Evolutionary conservation across 2,329 filamentous ascomycete genomes (phyloP).

Genomic region (Malbranchea zuffiana): DNA sequence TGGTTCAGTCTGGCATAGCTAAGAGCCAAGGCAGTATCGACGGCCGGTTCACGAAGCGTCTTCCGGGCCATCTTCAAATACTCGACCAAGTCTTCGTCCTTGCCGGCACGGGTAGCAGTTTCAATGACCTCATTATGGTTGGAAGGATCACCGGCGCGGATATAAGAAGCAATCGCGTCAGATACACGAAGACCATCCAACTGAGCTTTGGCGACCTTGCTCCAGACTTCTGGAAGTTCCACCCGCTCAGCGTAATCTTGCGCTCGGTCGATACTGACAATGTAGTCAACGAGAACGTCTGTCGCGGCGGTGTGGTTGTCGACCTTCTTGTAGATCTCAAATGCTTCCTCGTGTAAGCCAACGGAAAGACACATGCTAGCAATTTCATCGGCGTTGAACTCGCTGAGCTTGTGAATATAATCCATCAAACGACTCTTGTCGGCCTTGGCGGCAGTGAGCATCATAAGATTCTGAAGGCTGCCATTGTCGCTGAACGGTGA

Average conservation of each 20-base stretch:
- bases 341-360: slow-evolving; percentile 89
- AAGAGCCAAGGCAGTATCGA: slow-evolving; percentile 91
- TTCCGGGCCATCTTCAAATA: slow-evolving; percentile 95
- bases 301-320: slow-evolving; percentile 77
- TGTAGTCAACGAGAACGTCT: slow-evolving; percentile 86
- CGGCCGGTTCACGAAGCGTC: slow-evolving; percentile 82
- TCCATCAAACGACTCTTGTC: slow-evolving; percentile 92
- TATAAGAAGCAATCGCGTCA: slow-evolving; percentile 93
- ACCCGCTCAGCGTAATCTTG: slow-evolving; percentile 93
- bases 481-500: slow-evolving; percentile 96
- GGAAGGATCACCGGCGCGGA: slow-evolving; percentile 81
- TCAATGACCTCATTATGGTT: slow-evolving; percentile 97
- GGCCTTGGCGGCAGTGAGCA: slow-evolving; percentile 92
- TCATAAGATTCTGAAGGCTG: slow-evolving; percentile 88
- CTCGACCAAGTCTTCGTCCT: slow-evolving; percentile 95
- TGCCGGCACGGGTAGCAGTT: slow-evolving; percentile 85
- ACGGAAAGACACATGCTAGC: slow-evolving; percentile 88
- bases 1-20: slow-evolving; percentile 86
- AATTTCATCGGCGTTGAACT: slow-evolving; percentile 87
- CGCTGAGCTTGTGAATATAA: slow-evolving; percentile 84
- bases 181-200: slow-evolving; percentile 86
- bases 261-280: slow-evolving; percentile 95
- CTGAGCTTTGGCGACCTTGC: slow-evolving; percentile 94
- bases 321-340: slow-evolving; percentile 98
- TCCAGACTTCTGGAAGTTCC: slow-evolving; percentile 92